These are phyloP conservation scores for Hirschioporus abietinus DNA, from an alignment of 768 basidiomycete genomes.

Conservation along the genomic window DNA sequence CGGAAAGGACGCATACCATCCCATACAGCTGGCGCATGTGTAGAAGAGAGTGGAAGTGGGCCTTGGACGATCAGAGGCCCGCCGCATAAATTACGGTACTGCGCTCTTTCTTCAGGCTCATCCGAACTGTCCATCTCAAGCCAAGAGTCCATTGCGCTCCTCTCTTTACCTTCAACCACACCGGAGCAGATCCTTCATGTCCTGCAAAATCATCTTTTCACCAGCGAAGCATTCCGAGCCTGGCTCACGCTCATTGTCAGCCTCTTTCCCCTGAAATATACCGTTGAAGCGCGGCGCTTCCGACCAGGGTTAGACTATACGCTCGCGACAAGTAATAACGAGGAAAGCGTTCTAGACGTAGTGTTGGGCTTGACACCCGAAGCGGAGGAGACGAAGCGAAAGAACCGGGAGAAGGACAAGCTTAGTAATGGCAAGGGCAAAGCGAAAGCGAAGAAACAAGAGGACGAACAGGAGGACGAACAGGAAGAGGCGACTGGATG, in stretches of 20 bases:
- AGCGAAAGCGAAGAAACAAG: conserved; percentile 9
- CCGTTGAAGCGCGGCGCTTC: conserved; percentile 82
- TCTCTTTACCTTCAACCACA: conserved; percentile 25
- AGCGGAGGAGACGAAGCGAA: conserved; percentile 25
- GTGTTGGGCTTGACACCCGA: conserved; percentile 83
- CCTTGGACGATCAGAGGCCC: conserved; percentile 79
- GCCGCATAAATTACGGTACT: conserved; percentile 93
- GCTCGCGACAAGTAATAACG: conserved; percentile 81
- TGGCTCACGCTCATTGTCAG: conserved; percentile 76
- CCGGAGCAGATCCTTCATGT: conserved; percentile 55
- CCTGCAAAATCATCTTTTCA: conserved; percentile 74
- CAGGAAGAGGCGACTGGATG: conserved; percentile 40
- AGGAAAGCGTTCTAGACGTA: conserved; percentile 78
- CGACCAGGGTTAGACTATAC: conserved; percentile 94
- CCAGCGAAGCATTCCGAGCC: conserved; percentile 80
- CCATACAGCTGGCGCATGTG: conserved; percentile 55
- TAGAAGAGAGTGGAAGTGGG: conserved; percentile 20
- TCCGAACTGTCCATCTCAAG: conserved; percentile 7
- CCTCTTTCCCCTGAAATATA: conserved; percentile 65
- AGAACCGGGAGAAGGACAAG: conserved; percentile 21
- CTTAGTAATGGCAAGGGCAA: conserved; percentile 24
- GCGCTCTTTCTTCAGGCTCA: conserved; percentile 42
- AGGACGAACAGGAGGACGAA: conserved; percentile 24
- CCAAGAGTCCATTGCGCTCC: conserved; percentile 22
- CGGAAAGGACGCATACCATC: conserved; percentile 54